Percentiles rank a stretch among this genome's conserved stretches.
phyloP scores from a whole-genome alignment of 257 asterid genomes.

The Solanum bukasovii region DNA sequence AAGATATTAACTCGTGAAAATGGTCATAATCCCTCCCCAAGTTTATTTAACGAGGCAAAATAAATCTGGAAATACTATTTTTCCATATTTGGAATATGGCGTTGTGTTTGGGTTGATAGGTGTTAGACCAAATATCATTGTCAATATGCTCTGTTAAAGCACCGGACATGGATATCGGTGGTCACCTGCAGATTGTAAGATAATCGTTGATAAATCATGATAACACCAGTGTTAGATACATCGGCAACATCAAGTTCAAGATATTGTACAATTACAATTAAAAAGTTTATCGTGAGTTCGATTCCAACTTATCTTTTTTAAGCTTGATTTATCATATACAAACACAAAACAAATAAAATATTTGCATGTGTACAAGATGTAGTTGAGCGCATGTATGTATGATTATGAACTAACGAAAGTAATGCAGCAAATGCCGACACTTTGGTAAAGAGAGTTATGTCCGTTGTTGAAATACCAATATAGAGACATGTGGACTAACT shows the following conservation, averaged over 20 bases:
- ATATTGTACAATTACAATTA: accelerated
- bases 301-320: too few species aligned
- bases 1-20: too few species aligned
- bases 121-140: neutral
- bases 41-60: neutral
- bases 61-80: neutral
- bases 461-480: neutral
- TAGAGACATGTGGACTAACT: neutral
- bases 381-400: neutral
- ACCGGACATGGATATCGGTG: neutral
- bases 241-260: neutral
- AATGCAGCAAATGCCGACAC: neutral
- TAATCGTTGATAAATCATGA: too few species aligned
- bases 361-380: neutral
- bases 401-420: neutral
- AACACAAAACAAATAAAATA: neutral
- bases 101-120: neutral
- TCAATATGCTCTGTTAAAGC: neutral
- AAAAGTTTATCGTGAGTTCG: neutral
- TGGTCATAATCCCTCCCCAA: neutral
- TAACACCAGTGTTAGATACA: too few species aligned
- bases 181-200: too few species aligned
- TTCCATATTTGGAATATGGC: neutral
- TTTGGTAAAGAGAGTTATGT: neutral
- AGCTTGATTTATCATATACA: neutral